Evolutionary conservation across 768 basidiomycete species (phyloP).

Genomic region (Tricholoma sp.): DNA sequence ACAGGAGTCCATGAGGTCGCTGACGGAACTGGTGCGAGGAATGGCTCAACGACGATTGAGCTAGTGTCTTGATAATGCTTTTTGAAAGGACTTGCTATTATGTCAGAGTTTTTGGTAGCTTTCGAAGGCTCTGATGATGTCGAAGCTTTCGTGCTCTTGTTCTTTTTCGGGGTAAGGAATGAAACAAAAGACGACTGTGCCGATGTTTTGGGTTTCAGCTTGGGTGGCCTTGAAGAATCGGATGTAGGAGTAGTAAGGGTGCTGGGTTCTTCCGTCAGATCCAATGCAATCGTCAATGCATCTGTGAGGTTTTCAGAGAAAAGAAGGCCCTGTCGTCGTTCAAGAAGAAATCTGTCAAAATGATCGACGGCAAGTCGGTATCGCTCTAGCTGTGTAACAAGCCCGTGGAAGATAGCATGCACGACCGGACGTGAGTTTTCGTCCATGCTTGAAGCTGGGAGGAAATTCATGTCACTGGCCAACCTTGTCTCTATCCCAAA

Average conservation of each 20-base stretch:
- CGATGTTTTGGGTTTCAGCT: conserved; percentile 48
- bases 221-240: conserved; percentile 30
- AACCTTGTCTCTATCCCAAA: conserved; percentile 65
- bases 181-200: conserved; percentile 64
- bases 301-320: conserved; percentile 92
- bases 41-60: conserved; percentile 66
- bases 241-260: conserved; percentile 16
- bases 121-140: conserved; percentile 34
- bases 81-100: conserved; percentile 74
- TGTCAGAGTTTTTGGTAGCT: conserved; percentile 30
- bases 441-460: conserved; percentile 67
- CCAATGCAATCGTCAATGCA: conserved; percentile 71
- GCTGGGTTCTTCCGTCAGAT: conserved; percentile 47
- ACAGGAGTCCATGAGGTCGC: conserved; percentile 63
- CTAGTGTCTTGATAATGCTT: conserved; percentile 80
- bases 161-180: conserved; percentile 77
- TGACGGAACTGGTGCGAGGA: conserved; percentile 53
- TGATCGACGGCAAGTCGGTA: conserved; percentile 71
- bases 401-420: conserved; percentile 73
- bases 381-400: conserved; percentile 75
- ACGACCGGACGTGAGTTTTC: conserved; percentile 73
- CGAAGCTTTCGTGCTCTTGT: conserved; percentile 33
- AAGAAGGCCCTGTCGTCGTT: conserved; percentile 83
- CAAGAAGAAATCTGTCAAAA: conserved; percentile 81
- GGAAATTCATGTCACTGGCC: conserved; percentile 46